Base-by-base conservation (phyloP, 1,284 basidiomycete genomes). In the Ganoderma multipileum region DNA sequence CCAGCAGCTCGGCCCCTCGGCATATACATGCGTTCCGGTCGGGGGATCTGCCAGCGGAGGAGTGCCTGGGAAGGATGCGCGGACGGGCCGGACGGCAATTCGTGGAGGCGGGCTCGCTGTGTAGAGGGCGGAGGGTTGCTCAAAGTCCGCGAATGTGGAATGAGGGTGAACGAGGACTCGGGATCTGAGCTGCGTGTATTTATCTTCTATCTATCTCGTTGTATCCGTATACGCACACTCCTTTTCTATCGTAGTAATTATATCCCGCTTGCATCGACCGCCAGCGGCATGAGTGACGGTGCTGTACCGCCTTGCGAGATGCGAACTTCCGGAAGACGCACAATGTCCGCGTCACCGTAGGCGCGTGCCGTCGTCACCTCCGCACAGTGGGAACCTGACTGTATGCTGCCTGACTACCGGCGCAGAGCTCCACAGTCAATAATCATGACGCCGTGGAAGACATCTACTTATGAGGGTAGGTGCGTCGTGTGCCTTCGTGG, bases 401-500 rank as follows among this genome's bases (percentile, higher is more conserved):
- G 16, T 20, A n/a, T 8, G 52, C 52, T 55, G 52, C 52, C 33
- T 55, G 52, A 33, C 52, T 55, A 55, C 52, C 47, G 52, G 52
- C 14, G 30, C 52, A 30, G 30, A 18, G 28, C 30, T 33, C 52
- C 52, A 55, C 52, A 33, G 47, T 26, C 47, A 50, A 26, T n/a
- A 14, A 50, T 50, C 52, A 33, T 18, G 52, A 33, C 28, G 30
- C 28, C 52, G 52, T 55, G 52, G 52, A 30, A 30, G 30, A 20
- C 18, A 14, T 33, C 28, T 55, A 16, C 28, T 30, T 30, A 33
- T 55, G 52, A 55, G 28, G 52, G 52, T 33, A 9, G 7, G 28
- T 33, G 52, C 6, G 28, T 16, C 52, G 47, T 50, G 47, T 50
- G 47, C 23, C 23, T 50, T 50, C 47, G 23, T 55, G 52, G 52